Conservation (phyloP, 257 asterid genomes). For the Euphrasia confusa region DNA sequence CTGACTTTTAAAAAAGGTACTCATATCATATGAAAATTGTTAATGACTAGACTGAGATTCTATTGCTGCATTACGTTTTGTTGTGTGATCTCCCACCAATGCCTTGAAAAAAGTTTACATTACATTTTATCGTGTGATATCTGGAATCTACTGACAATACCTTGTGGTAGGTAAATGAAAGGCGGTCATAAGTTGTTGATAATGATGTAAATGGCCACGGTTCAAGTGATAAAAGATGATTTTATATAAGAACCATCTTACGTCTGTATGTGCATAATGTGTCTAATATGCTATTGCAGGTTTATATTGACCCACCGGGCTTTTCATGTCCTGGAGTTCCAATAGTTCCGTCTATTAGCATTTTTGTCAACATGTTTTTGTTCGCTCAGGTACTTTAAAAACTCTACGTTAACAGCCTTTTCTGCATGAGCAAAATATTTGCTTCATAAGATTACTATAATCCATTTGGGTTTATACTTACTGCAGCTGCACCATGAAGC, state of each 20-base stretch:
- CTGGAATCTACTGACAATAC: too few species aligned
- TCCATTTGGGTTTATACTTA: slow-evolving; percentile 9
- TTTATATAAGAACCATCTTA: not conserved
- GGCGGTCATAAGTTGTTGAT: too few species aligned
- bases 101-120: not conserved
- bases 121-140: too few species aligned
- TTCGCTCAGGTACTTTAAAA: slow-evolving; percentile 74
- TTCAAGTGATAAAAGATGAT: not conserved
- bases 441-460: not conserved
- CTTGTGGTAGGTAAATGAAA: too few species aligned
- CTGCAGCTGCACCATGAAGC: slow-evolving; percentile 93
- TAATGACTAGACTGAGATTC: too few species aligned
- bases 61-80: too few species aligned
- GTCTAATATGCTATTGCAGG: slow-evolving; percentile 33
- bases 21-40: too few species aligned
- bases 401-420: not conserved
- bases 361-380: slow-evolving; percentile 77
- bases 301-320: slow-evolving; percentile 52
- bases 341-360: slow-evolving; percentile 67
- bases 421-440: too few species aligned
- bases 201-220: too few species aligned
- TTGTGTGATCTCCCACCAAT: too few species aligned
- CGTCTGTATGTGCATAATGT: not conserved
- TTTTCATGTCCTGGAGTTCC: slow-evolving; percentile 98
- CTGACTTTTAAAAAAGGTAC: too few species aligned